Conservation (phyloP, 2,329 filamentous ascomycete genomes). For the Xylariaceae sp. region DNA sequence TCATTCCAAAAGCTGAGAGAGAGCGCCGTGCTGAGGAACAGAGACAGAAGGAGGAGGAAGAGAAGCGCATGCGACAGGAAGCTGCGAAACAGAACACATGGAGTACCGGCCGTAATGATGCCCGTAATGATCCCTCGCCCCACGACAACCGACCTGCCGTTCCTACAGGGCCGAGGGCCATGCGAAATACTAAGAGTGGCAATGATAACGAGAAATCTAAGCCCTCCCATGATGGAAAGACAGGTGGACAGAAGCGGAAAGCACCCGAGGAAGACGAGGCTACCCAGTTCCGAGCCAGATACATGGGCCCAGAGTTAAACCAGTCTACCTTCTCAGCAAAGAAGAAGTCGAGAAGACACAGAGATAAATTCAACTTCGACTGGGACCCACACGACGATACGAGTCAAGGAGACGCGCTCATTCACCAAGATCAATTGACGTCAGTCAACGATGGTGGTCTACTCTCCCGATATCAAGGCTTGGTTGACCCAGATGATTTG, state of each 20-base stretch:
- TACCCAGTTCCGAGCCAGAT: slow-evolving; percentile 69
- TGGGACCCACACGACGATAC: slow-evolving; percentile 97
- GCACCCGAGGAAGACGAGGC: slow-evolving; percentile 60
- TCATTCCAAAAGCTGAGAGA: slow-evolving; percentile 67
- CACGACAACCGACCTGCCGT: slow-evolving; percentile 34
- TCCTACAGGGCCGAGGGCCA: slow-evolving; percentile 68
- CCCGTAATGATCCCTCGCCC: slow-evolving; percentile 23
- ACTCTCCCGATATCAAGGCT: slow-evolving; percentile 48
- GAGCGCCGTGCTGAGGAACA: slow-evolving; percentile 67
- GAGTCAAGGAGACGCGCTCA: slow-evolving; percentile 71
- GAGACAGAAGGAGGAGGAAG: slow-evolving; percentile 62
- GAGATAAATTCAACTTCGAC: slow-evolving; percentile 98
- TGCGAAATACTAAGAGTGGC: slow-evolving; percentile 45
- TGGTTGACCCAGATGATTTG: slow-evolving; percentile 49
- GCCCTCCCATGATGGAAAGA: slow-evolving; percentile 19
- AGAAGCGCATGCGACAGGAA: slow-evolving; percentile 27
- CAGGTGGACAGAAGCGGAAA: slow-evolving; percentile 26
- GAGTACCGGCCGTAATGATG: slow-evolving; percentile 24
- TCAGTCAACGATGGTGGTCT: slow-evolving; percentile 51
- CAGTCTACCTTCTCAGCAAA: slow-evolving; percentile 81
- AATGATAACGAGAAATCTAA: slow-evolving; percentile 37
- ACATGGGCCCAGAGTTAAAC: slow-evolving; percentile 87
- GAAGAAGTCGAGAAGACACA: slow-evolving; percentile 90
- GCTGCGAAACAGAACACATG: slow-evolving; percentile 34
- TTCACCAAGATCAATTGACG: slow-evolving; percentile 65